Conservation (phyloP, 2,329 filamentous ascomycete species). For the Lasiodiplodia sp. region DNA sequence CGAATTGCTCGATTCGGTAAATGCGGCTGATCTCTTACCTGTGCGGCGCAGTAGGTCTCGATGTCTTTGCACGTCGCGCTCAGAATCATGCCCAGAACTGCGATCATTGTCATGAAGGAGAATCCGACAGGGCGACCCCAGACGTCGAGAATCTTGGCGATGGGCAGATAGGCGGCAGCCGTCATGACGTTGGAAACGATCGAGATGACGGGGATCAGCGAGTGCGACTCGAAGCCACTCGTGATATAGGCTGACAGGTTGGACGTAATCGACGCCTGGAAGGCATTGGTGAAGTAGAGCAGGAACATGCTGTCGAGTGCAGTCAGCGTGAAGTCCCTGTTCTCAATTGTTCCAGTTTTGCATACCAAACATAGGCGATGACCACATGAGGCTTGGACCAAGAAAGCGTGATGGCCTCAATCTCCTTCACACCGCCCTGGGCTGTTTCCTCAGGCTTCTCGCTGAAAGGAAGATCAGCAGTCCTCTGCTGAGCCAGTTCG, state of each 20-base stretch:
- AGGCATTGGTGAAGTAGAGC: conserved; percentile 53
- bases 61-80: conserved; percentile 70
- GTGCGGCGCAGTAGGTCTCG: conserved; percentile 66
- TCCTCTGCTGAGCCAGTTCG: neutral
- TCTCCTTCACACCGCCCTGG: conserved; percentile 49
- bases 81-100: conserved; percentile 58
- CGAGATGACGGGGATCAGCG: conserved; percentile 38
- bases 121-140: conserved; percentile 72
- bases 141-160: conserved; percentile 72
- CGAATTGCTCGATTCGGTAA: neutral
- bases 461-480: neutral
- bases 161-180: conserved; percentile 68
- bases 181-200: conserved; percentile 41
- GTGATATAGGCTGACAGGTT: conserved; percentile 45
- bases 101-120: conserved; percentile 59
- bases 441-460: conserved; percentile 38
- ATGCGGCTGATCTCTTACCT: neutral
- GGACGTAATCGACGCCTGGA: conserved; percentile 48
- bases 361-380: conserved; percentile 48
- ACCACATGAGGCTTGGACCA: conserved; percentile 49
- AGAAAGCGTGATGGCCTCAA: conserved; percentile 49
- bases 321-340: neutral
- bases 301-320: conserved; percentile 40
- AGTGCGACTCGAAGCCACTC: conserved; percentile 39
- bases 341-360: conserved; percentile 18